A percentile compares a stretch with the other conserved stretches of the same genome.
Conservation (phyloP, 129 eudicot genomes). For the Artemisia annua region DNA sequence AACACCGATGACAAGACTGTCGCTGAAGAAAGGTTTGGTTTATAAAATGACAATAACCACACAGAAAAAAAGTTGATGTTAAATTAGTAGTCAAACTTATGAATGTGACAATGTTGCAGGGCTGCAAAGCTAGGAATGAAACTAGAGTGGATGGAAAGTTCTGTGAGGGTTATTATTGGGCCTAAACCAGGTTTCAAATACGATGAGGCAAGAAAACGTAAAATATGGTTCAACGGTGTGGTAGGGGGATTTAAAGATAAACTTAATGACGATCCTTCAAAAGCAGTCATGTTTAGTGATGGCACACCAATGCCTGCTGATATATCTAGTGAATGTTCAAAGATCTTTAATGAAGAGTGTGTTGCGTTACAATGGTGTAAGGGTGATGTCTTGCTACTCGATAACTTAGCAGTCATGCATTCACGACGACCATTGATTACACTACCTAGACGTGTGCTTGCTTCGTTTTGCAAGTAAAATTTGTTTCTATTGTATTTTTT, state of each 20-base stretch:
- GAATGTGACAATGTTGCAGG: not conserved
- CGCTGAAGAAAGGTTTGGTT: conserved; percentile 36
- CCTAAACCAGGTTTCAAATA: conserved; percentile 26
- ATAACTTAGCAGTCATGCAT: conserved; percentile 81
- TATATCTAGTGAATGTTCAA: conserved; percentile 43
- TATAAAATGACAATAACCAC: not conserved
- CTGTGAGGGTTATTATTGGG: conserved; percentile 41
- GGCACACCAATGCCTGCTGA: conserved; percentile 60
- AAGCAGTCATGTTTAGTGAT: conserved; percentile 66
- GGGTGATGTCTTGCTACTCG: conserved; percentile 68
- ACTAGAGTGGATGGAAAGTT: conserved; percentile 34
- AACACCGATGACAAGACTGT: conserved; percentile 24
- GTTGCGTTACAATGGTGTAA: conserved; percentile 68
- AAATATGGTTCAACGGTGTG: conserved; percentile 36
- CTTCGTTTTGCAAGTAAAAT: conserved; percentile 78
- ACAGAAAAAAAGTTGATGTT: not conserved
- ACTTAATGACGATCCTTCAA: conserved; percentile 57
- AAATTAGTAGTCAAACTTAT: not conserved
- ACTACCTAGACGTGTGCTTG: conserved; percentile 79
- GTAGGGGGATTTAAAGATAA: conserved; percentile 49
- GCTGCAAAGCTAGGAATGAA: conserved; percentile 35
- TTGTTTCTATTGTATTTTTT: too few species aligned
- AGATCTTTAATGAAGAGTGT: conserved; percentile 71
- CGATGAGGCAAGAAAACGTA: conserved; percentile 28
- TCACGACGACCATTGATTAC: conserved; percentile 55